Conservation (phyloP, 1,139 yeast genomes). For the Suhomyces kunorum region DNA sequence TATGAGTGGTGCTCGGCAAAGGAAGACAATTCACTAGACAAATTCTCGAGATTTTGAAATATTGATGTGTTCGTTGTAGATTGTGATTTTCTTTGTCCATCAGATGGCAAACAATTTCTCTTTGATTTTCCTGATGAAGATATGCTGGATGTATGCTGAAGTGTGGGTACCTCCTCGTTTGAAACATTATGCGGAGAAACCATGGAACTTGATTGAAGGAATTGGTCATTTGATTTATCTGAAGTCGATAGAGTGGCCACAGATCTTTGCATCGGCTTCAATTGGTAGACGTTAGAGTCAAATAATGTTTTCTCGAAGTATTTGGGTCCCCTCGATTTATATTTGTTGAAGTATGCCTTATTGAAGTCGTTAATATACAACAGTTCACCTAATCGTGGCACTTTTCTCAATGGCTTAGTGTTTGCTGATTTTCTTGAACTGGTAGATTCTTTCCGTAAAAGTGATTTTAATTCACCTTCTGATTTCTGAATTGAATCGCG, state of each 20-base stretch:
- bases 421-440: neutral
- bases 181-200: constrained; percentile 5
- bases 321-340: constrained; percentile 15
- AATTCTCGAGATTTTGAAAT: constrained; percentile 32
- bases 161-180: neutral
- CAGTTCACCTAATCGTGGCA: constrained; percentile 6
- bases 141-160: neutral
- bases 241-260: constrained; percentile 26
- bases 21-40: constrained; percentile 33
- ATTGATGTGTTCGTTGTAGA: constrained; percentile 34
- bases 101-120: constrained; percentile 13
- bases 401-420: neutral
- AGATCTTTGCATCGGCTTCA: constrained; percentile 37
- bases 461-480: neutral
- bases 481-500: neutral
- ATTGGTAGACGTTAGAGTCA: constrained; percentile 27
- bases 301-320: constrained; percentile 18
- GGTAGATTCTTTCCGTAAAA: neutral
- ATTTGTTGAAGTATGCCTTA: constrained; percentile 22
- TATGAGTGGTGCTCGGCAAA: constrained; percentile 13
- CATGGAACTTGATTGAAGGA: constrained; percentile 5
- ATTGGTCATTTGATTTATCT: constrained; percentile 4
- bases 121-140: constrained; percentile 11
- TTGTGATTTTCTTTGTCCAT: constrained; percentile 23
- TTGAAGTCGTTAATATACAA: constrained; percentile 18